Percentiles rank a stretch among this genome's conserved stretches.
Conservation (phyloP, 2,329 filamentous ascomycete genomes). For the Mariannaea elegans region DNA sequence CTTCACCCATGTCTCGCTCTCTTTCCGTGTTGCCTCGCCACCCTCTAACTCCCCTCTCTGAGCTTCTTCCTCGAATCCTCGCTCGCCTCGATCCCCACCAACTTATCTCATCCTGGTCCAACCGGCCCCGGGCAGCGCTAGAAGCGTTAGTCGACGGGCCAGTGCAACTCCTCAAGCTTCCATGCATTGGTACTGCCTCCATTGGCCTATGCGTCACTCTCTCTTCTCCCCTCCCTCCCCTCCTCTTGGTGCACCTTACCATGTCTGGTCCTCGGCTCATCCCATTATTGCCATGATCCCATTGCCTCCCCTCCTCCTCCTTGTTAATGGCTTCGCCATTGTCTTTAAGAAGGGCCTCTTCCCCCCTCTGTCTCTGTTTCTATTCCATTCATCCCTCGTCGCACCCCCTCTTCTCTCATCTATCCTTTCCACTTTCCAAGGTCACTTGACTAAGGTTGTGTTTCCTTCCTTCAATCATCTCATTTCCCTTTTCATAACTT, state of each 20-base stretch:
- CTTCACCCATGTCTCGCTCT: slow-evolving; percentile 2
- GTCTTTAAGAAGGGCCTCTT: slow-evolving; percentile 32
- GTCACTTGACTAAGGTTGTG: slow-evolving; percentile 29
- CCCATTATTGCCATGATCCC: slow-evolving; percentile 15
- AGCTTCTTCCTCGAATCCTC: neutral
- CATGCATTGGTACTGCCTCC: neutral
- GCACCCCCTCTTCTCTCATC: slow-evolving; percentile 4
- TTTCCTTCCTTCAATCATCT: slow-evolving; percentile 16
- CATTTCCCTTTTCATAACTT: slow-evolving; percentile 1
- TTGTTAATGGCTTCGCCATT: slow-evolving; percentile 10
- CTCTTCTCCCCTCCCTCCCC: neutral
- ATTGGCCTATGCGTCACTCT: neutral
- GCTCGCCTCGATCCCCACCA: slow-evolving; percentile 2
- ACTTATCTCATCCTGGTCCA: neutral
- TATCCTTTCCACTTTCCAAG: slow-evolving; percentile 19
- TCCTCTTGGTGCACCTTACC: slow-evolving; percentile 3
- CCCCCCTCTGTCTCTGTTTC: slow-evolving; percentile 15
- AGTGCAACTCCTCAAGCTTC: slow-evolving; percentile 23
- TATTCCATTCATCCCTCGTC: slow-evolving; percentile 10
- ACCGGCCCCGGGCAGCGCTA: slow-evolving; percentile 17
- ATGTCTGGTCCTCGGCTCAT: slow-evolving; percentile 18
- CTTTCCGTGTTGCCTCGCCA: slow-evolving; percentile 29
- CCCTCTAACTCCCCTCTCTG: neutral
- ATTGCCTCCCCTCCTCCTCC: slow-evolving; percentile 11
- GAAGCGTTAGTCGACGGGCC: slow-evolving; percentile 20